Evolutionary conservation across 805 yeast species (phyloP).

Genomic region (Osmozyma mogii): DNA sequence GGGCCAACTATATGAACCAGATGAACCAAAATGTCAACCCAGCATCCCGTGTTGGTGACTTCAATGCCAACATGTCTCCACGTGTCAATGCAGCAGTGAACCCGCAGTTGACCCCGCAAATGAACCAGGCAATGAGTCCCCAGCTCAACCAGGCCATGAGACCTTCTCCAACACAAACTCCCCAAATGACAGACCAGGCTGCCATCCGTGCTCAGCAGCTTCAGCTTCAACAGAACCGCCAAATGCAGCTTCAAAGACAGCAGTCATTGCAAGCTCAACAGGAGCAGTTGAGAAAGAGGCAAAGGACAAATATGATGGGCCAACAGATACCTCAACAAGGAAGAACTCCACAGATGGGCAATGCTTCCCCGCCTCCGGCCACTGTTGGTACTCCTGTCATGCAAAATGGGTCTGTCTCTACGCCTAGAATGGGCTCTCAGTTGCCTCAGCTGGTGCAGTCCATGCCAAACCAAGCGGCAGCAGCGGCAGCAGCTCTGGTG

Average conservation of each 20-base stretch:
- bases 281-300: conserved; percentile 4
- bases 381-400: conserved; percentile 10
- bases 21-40: no score
- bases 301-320: conserved; percentile 1
- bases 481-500: conserved; percentile 2
- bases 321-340: conserved; percentile 1
- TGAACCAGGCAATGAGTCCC: no score
- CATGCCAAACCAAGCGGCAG: conserved; percentile 1
- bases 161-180: no score
- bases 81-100: no score
- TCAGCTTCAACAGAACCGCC: conserved; percentile 11
- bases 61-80: no score
- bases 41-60: no score
- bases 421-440: conserved; percentile 5
- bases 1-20: no score
- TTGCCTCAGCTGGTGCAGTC: conserved; percentile 6
- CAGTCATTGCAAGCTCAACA: conserved; percentile 7
- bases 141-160: no score
- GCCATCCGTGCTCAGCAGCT: conserved; percentile 10
- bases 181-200: no score
- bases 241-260: conserved; percentile 6
- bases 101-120: no score
- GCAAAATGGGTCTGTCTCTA: conserved; percentile 5
- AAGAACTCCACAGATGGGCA: conserved; percentile 9
- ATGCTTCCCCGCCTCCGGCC: conserved; percentile 6